Base-by-base conservation (phyloP, 1,139 yeast species). In the Geotrichum cucujoidarum region DNA sequence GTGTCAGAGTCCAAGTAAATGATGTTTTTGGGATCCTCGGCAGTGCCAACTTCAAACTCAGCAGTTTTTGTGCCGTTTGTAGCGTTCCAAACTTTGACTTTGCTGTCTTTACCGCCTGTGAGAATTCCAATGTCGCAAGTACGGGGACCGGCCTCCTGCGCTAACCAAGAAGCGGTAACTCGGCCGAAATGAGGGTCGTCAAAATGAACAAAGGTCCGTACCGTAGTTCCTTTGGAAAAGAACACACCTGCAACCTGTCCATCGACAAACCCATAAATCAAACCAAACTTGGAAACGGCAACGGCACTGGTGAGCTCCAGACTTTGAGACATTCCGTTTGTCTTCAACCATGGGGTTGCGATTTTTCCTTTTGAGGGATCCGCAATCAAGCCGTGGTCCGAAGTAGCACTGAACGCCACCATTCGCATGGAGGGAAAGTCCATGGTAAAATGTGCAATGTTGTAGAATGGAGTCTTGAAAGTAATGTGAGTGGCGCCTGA, bases 331-430 rank as follows among this genome's bases (percentile, higher is more conserved):
- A 45, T 33, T 10, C 43, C 43, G 30, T 57, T 57, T 2, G 66
- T 61, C 32, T 55, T 58, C 20, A 65, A 47, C 10, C 59, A 45
- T 22, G 64, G 62, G 31, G 55, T 57, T n/a, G 65, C 62, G 8
- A 63, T 53, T 38, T 59, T 61, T n/a, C 69, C 69, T 37, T 58
- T 55, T 27, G 64, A 61, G 13, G 65, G 67, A 44, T 65, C 68
- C 10, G 63, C 60, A 13, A 65, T 54, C 6, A 54, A 51, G 5
- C 69, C 69, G 18, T 55, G 47, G 5, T 66, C 67, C 5, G 55
- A 41, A 11, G 44, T 48, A 0, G 51, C 24, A 3, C 65, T 61
- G 50, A 63, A 63, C 17, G 61, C 56, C 17, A 60, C 48, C 25
- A 61, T 53, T 16, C 66, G 51, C 38, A 57, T 54, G 6, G 61